phyloP scores from a whole-genome alignment of 345 rosid species.

The Citrus glauca region DNA sequence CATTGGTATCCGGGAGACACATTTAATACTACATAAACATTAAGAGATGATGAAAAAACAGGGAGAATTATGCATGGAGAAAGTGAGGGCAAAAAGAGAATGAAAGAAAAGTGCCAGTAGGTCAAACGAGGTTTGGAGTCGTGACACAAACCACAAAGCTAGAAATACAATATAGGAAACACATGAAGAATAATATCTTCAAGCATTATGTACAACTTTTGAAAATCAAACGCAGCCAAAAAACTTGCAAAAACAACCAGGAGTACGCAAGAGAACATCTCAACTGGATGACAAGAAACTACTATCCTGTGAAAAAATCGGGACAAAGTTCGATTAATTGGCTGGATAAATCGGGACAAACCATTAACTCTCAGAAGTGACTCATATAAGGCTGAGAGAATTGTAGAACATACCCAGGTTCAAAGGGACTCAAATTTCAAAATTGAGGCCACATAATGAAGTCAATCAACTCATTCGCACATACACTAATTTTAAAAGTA shows the following conservation, averaged over 20 bases:
- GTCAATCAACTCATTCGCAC: neutral
- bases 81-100: neutral
- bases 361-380: neutral
- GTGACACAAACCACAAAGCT: neutral
- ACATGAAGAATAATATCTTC: neutral
- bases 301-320: neutral
- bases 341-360: neutral
- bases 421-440: neutral
- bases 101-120: neutral
- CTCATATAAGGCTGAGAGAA: neutral
- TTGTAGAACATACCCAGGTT: neutral
- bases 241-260: neutral
- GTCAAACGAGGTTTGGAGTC: neutral
- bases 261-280: neutral
- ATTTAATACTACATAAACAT: neutral
- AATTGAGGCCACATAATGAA: neutral
- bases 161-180: neutral
- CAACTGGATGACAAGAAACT: neutral
- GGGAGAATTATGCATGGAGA: neutral
- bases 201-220: neutral
- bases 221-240: neutral
- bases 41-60: neutral
- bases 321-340: neutral
- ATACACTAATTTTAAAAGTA: neutral
- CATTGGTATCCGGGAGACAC: neutral